Base-by-base conservation (phyloP, 2,329 filamentous ascomycete species). In the Dryadomyces quercus-mongolicae region DNA sequence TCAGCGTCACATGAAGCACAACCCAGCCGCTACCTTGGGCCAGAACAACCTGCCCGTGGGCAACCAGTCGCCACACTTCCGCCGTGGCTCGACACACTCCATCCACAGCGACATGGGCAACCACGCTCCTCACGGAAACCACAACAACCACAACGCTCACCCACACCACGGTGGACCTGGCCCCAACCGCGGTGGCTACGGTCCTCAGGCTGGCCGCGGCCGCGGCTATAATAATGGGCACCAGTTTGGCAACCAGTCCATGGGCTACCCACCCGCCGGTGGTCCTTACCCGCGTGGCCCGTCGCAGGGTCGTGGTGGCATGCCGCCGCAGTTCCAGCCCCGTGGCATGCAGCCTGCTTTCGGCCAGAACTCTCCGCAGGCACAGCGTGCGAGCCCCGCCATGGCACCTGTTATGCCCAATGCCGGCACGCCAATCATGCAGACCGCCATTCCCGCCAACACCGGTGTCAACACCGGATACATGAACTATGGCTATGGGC, bases 31-130 rank as follows among this genome's bases (percentile, higher is more conserved):
- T 58, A 81, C 81, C 49, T 74, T 81, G 61, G 77, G 81, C 57
- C 80, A 84, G 61, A 78, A 79, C 60, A 77, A 78, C 57, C 74
- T 78, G 59, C 74, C 77, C 2, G 36, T 56, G 3, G 58, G 57
- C 20, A 53, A 46, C 57, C 74, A 82, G 62, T 57, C 85, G 63
- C 77, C 72, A 60, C 91, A 97, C 70, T 80, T 88, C 62, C 86
- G 92, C 64, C 85, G 89, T 62, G 86, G 92, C 67, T 96, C 92
- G 34, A 85, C 85, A 42, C 89, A 93, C 65, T 94, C 88, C 21
- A 78, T 82, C 59, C 86, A 92, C 68, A 82, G 81, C 66, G 86
- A 91, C 59, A 79, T 84, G 69, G 80, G 76, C 67, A 82, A 78
- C 65, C 78, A 80, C 64, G 74, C 72, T 60, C 77, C 77, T 59